Evolutionary conservation across 305 asterid species (phyloP), one percentile per base, ranked within the genome.

Genomic region (Fraxinus baroniana): DNA sequence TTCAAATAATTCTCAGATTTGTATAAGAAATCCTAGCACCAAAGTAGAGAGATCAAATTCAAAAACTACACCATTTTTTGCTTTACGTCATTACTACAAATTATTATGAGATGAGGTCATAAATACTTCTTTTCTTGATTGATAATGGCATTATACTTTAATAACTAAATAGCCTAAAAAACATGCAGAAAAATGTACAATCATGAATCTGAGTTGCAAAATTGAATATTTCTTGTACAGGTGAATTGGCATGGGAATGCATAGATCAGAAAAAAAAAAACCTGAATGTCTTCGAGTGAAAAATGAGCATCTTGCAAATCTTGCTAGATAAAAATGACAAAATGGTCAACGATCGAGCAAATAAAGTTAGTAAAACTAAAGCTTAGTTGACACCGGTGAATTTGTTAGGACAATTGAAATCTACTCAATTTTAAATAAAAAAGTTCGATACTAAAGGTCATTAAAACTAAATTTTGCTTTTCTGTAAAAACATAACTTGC

Each of bases 11-110:
- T 52, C 41, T 22, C 78, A 78, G 60, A 24, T 28, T 37, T 15
- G 30, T 18, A 28, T 33, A 46, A 83, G 77, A 74, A 7, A 52
- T 30, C 44, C 76, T 39, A 77, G 30, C 79, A 77, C 18, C 60
- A 74, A 57, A 80, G 64, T 64, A 62, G 78, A 76, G 81, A 72
- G 55, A n/a, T 52, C 2, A 41, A n/a, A 74, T 79, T 22, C 55
- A 75, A 32, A 28, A 49, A 20, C 10, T 49, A 62, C 44, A 57
- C 30, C 33, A 20, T n/a, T 26, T 60, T 70, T 79, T 66, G 78
- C 24, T 57, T 77, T 22, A 79, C 18, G 20, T 18, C 74, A 74
- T 78, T 39, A 82, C 75, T 80, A 77, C 44, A 41, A 22, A 57
- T 44, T 82, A 49, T 66, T 35, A 30, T 22, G 24, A 75, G 6